phyloP scores from a whole-genome alignment of 768 basidiomycete genomes.

The Rhodotorula taiwanensis region DNA sequence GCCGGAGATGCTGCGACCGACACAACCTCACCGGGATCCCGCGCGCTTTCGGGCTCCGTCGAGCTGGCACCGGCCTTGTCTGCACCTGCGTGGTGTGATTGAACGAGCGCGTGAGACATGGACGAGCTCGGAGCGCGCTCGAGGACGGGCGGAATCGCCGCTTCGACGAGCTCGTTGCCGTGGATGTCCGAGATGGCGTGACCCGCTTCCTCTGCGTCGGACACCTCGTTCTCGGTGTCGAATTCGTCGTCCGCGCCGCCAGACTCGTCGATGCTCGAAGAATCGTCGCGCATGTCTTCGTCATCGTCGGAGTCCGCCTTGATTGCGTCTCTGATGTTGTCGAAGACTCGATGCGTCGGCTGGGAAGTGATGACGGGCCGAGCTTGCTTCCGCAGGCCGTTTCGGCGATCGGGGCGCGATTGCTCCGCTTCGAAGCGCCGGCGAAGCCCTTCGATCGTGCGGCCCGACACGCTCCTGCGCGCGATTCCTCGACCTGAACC shows the following conservation, averaged over 20 bases:
- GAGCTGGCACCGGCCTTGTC: too few relatives aligned
- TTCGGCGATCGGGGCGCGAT: neutral
- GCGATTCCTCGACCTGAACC: too few relatives aligned
- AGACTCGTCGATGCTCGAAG: constrained; percentile 28
- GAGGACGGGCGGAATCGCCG: too few relatives aligned
- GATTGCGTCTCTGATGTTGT: constrained; percentile 85
- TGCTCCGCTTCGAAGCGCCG: neutral
- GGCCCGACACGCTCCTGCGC: too few relatives aligned
- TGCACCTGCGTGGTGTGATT: constrained; percentile 44
- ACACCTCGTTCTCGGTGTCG: constrained; percentile 45
- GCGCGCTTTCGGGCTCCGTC: too few relatives aligned
- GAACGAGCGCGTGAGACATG: constrained; percentile 49
- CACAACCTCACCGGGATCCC: neutral
- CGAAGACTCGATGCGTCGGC: constrained; percentile 51
- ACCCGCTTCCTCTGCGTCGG: too few relatives aligned
- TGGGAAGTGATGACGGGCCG: constrained; percentile 83
- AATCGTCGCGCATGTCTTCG: neutral
- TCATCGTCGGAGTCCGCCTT: constrained; percentile 56
- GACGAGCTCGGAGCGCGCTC: too few relatives aligned
- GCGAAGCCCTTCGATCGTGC: too few relatives aligned
- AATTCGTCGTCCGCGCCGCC: constrained; percentile 59
- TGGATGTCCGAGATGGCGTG: too few relatives aligned
- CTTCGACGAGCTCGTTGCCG: too few relatives aligned
- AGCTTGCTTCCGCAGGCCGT: constrained; percentile 64
- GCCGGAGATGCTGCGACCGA: constrained; percentile 37